These are phyloP conservation scores for Paramecium tetraurelia DNA, from an alignment of 73 alveolate genomes.

Conservation along the genomic window DNA sequence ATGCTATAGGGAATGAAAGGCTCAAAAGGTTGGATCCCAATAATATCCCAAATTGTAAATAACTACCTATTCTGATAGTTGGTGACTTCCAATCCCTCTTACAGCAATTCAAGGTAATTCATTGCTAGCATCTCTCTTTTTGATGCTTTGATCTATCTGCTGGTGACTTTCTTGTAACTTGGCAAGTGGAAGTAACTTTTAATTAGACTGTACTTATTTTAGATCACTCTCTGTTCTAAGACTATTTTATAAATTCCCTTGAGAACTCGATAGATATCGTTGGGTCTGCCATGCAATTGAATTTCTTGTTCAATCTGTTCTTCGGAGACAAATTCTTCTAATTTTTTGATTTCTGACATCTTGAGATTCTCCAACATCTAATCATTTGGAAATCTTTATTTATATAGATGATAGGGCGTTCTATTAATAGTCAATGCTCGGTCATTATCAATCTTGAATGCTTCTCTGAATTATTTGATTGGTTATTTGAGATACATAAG, in stretches of 20 bases:
- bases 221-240: not conserved
- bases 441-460: not conserved
- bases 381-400: not conserved
- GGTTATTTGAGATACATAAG: not conserved
- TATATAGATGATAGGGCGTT: not conserved
- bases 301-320: not conserved
- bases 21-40: not conserved
- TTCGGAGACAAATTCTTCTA: not conserved
- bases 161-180: not conserved
- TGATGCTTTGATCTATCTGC: not conserved
- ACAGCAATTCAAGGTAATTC: not conserved
- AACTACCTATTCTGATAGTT: not conserved
- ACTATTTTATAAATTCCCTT: not conserved
- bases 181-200: not conserved
- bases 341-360: not conserved
- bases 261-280: not conserved
- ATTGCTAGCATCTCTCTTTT: not conserved
- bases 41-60: not conserved
- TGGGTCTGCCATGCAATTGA: not conserved
- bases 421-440: not conserved
- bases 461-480: not conserved
- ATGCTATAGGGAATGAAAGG: not conserved
- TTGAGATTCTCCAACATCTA: not conserved
- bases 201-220: not conserved
- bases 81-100: not conserved